These are phyloP conservation scores for Talaromyces atroroseus DNA, from an alignment of 2,329 filamentous ascomycete species.

Conservation along the genomic window DNA sequence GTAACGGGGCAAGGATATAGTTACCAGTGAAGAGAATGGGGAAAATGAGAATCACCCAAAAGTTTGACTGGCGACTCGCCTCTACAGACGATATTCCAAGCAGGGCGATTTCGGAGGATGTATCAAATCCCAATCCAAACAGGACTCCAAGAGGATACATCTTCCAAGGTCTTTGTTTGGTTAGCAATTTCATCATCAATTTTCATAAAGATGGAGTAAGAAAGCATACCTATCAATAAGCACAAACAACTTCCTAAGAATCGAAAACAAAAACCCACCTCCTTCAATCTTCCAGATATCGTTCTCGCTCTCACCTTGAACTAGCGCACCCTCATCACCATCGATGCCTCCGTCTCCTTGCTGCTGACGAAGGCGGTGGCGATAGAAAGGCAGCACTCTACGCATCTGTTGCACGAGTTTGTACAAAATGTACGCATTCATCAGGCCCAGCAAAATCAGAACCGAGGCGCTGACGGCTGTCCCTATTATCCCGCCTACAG, in stretches of 20 bases:
- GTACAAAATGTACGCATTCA: constrained; percentile 81
- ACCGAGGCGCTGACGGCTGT: constrained; percentile 81
- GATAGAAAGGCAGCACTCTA: constrained; percentile 47
- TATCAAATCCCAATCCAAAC: constrained; percentile 92
- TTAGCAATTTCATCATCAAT: not conserved
- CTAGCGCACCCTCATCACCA: constrained; percentile 43
- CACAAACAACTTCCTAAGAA: constrained; percentile 72
- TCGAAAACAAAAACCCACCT: constrained; percentile 64
- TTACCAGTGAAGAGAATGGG: constrained; percentile 79
- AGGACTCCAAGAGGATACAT: constrained; percentile 89
- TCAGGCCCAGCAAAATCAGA: constrained; percentile 71
- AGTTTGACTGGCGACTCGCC: constrained; percentile 74
- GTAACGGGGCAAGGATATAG: constrained; percentile 15
- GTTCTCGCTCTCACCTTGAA: constrained; percentile 42
- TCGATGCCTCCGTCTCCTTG: constrained; percentile 31
- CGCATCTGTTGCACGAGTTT: constrained; percentile 66
- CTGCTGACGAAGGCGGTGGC: not conserved
- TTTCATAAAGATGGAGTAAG: not conserved
- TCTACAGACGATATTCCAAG: constrained; percentile 86
- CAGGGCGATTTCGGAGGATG: constrained; percentile 86
- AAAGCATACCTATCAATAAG: constrained; percentile 51
- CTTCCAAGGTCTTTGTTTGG: constrained; percentile 61
- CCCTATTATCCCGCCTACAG: constrained; percentile 81
- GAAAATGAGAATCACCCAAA: constrained; percentile 93
- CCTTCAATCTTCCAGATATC: constrained; percentile 66